Conservation (phyloP, 805 yeast species). For the Saccharomycopsis oosterbeekiorum region DNA sequence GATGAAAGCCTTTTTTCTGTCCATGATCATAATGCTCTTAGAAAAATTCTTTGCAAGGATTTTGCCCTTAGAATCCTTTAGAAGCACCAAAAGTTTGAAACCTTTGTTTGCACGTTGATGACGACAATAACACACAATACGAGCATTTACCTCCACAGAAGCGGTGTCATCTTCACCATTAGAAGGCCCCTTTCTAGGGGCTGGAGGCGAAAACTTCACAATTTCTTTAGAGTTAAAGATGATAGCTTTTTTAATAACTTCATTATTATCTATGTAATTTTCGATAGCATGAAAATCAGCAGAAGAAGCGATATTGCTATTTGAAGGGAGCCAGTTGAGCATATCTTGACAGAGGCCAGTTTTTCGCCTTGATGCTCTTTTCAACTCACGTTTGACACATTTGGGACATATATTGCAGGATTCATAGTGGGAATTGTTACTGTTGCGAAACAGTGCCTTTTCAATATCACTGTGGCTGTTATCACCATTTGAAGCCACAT, state of each 20-base stretch:
- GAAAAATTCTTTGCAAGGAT: constrained; percentile 67
- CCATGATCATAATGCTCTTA: constrained; percentile 81
- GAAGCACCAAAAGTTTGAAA: constrained; percentile 58
- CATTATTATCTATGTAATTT: constrained; percentile 27
- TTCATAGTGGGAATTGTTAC: constrained; percentile 18
- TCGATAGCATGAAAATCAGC: background rate
- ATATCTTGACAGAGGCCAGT: constrained; percentile 67
- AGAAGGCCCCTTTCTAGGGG: constrained; percentile 21
- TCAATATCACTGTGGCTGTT: background rate
- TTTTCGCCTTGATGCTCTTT: constrained; percentile 89
- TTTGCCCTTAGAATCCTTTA: constrained; percentile 49
- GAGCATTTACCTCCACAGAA: constrained; percentile 42
- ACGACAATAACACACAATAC: constrained; percentile 92
- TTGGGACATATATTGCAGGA: constrained; percentile 76
- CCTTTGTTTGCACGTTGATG: constrained; percentile 90
- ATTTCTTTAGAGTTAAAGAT: constrained; percentile 89
- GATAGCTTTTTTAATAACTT: constrained; percentile 68
- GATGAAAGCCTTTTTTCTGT: constrained; percentile 61
- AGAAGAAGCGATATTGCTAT: background rate
- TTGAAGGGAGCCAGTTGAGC: constrained; percentile 50
- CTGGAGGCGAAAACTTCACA: constrained; percentile 53
- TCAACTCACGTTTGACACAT: constrained; percentile 87
- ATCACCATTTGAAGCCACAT: constrained; percentile 18
- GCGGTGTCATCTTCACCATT: background rate
- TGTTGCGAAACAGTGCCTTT: background rate